Base-by-base conservation (phyloP, 345 rosid species). In the Syzygium aqueum region DNA sequence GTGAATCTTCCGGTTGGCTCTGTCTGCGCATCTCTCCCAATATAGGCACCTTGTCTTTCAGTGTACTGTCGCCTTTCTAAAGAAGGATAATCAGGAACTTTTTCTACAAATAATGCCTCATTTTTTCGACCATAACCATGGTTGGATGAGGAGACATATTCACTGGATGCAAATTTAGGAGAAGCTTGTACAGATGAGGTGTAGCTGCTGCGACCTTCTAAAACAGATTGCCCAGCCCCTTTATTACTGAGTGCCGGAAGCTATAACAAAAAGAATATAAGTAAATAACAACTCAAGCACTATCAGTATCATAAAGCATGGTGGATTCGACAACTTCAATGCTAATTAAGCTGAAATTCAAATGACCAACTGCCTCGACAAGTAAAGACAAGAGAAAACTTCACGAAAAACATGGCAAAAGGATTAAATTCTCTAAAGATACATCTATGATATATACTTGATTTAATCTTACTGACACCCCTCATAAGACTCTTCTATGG, bases 171-270 rank as follows among this genome's bases (percentile, higher is more conserved):
- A 93, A 91, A 96, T 88, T 96, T 97, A 2, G 99, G 98, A 40
- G 99, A 96, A 88, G 95, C 97, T 22, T 94, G 78, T 30, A 93
- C 43, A 86, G 94, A 88, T 43, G 98, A 93, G 51, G 94, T 86
- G 90, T 96, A 97, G 88, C 91, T 93, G 8, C 95, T 91, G 86
- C 96, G 98, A 86, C 91, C 93, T 73, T 95, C 99, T 89, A 96
- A 86, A 87, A 91, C 91, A 28, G 97, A 91, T 77, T 92, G 82
- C 87, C 93, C 94, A 84, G 93, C 87, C 40, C 90, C 93, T 89
- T 93, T 94, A 63, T 90, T 88, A 88, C 87, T 93, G 88, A 90
- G 85, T 56, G 94, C 89, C 77, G 95, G 86, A 61, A 89, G 91
- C 95, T 93, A 84, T 21, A 85, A 52, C 80, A 73, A 73, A 49